A percentile compares a stretch with the other conserved stretches of the same genome.
Conservation (phyloP, 169 alveolate species). For the Eimeria mitis region DNA sequence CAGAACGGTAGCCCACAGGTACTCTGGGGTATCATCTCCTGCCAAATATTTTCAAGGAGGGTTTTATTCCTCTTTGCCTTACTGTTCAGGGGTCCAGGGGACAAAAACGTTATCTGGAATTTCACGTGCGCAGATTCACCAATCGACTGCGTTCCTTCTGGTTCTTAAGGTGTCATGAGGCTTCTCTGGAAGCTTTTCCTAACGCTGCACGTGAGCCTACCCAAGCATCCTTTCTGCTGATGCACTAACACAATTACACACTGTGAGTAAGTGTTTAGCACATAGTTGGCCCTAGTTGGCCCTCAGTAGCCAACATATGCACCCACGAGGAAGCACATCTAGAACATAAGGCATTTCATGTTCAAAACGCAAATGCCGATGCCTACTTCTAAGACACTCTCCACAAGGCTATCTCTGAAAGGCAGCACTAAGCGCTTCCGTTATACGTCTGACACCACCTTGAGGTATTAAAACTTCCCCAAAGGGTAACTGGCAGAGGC, state of each 20-base stretch:
- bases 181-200: background rate
- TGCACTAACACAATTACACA: too few species aligned
- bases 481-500: too few species aligned
- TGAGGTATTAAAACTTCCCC: too few species aligned
- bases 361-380: background rate
- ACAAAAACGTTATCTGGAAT: background rate
- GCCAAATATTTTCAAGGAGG: background rate
- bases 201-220: background rate
- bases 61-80: background rate
- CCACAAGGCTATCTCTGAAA: background rate
- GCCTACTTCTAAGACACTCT: background rate
- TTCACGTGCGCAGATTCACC: background rate
- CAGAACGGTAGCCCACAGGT: too few species aligned
- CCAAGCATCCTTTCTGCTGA: background rate
- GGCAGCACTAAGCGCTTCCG: background rate
- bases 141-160: background rate
- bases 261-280: background rate
- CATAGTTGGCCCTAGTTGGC: background rate
- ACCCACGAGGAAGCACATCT: background rate
- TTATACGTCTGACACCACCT: background rate
- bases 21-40: background rate
- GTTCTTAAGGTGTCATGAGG: background rate
- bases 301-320: background rate
- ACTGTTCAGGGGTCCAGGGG: background rate
- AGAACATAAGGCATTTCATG: background rate